phyloP scores from a whole-genome alignment of 1,284 basidiomycete genomes.

The Tilletiopsis washingtonensis region DNA sequence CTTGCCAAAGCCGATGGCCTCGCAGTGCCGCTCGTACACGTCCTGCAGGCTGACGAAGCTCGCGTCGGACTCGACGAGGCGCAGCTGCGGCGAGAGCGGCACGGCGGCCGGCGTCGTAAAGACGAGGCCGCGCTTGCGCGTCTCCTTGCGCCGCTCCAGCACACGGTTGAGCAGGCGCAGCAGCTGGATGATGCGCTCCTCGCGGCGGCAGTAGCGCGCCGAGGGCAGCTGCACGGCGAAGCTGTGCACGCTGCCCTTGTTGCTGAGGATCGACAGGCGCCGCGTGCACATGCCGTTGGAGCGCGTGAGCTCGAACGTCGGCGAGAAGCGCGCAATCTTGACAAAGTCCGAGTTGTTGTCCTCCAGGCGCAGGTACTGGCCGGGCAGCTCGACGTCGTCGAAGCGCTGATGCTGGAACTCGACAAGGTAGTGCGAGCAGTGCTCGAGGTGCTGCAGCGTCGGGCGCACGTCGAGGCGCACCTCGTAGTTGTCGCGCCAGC shows the following conservation, averaged over 20 bases:
- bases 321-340: conserved; percentile 81
- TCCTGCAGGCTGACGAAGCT: conserved; percentile 88
- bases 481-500: conserved; percentile 91
- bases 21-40: conserved; percentile 84
- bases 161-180: conserved; percentile 80
- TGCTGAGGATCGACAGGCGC: conserved; percentile 83
- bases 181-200: conserved; percentile 86
- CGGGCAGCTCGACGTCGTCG: conserved; percentile 96
- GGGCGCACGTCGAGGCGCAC: conserved; percentile 72
- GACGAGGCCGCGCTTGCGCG: conserved; percentile 76
- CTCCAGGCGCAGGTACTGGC: conserved; percentile 77
- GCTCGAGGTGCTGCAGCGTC: conserved; percentile 76
- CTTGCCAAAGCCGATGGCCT: conserved; percentile 65
- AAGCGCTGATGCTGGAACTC: conserved; percentile 98
- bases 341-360: conserved; percentile 89
- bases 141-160: conserved; percentile 66
- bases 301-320: conserved; percentile 82
- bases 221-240: conserved; percentile 90
- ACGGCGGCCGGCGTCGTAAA: conserved; percentile 87
- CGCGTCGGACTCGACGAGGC: conserved; percentile 82
- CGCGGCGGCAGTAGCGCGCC: conserved; percentile 76
- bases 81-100: conserved; percentile 73
- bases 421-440: conserved; percentile 83
- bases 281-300: conserved; percentile 77
- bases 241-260: conserved; percentile 76